A percentile compares a stretch with the other conserved stretches of the same genome.
These are phyloP conservation scores for Nymphaea thermarum DNA, from an alignment of 164 flowering plant genomes.

Conservation along the genomic window DNA sequence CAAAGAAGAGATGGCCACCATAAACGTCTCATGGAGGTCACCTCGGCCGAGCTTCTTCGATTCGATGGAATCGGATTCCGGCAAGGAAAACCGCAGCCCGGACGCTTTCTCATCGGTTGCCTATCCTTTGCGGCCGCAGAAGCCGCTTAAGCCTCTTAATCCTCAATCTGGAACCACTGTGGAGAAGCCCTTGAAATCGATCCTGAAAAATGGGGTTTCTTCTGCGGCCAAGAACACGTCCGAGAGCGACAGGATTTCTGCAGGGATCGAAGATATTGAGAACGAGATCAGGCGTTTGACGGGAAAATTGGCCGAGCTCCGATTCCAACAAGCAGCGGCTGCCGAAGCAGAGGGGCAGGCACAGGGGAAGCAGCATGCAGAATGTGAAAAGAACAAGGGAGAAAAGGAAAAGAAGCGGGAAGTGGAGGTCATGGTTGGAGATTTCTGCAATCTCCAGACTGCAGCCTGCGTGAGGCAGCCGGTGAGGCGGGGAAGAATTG, in stretches of 20 bases:
- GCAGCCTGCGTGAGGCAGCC: background rate
- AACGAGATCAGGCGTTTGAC: constrained; percentile 44
- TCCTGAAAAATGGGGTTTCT: constrained; percentile 10
- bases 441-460: background rate
- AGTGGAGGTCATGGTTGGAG: background rate
- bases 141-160: constrained; percentile 21
- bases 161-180: constrained; percentile 8
- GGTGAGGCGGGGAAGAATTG: constrained; percentile 26
- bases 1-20: constrained; percentile 17
- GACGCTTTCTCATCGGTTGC: constrained; percentile 15
- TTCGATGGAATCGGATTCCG: constrained; percentile 27
- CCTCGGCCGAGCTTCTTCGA: constrained; percentile 16
- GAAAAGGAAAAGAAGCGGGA: background rate
- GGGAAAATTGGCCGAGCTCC: constrained; percentile 40
- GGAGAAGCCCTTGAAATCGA: constrained; percentile 18
- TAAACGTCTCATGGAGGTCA: constrained; percentile 23
- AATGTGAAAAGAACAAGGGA: constrained; percentile 2
- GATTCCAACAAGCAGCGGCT: constrained; percentile 19
- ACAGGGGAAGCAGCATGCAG: background rate
- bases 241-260: constrained; percentile 33
- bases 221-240: constrained; percentile 4
- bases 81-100: constrained; percentile 61
- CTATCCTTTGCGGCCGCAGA: constrained; percentile 1
- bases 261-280: constrained; percentile 57
- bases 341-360: constrained; percentile 19